Evolutionary conservation across 139 green algal genomes (phyloP).

Genomic region (Asterochloris sp.): DNA sequence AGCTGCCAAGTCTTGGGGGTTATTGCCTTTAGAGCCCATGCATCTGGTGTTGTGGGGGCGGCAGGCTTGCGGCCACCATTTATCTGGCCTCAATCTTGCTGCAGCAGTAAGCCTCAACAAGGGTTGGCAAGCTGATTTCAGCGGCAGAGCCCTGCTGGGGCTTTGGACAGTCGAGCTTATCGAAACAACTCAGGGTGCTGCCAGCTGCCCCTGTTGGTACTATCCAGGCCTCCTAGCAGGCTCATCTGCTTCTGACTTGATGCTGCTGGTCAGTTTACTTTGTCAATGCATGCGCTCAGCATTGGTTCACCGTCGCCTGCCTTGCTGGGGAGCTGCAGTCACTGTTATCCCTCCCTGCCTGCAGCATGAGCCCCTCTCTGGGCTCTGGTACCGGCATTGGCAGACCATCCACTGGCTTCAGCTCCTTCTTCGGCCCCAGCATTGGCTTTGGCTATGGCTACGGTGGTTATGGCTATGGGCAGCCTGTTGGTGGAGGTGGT

Average conservation of each 20-base stretch:
- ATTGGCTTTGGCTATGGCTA: constrained; percentile 24
- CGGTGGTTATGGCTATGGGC: neutral
- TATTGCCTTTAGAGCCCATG: too few species aligned
- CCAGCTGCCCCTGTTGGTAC: too few species aligned
- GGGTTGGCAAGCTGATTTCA: too few species aligned
- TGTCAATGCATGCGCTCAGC: neutral
- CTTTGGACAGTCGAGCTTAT: too few species aligned
- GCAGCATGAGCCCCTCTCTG: neutral
- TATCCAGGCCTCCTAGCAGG: too few species aligned
- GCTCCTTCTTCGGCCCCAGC: constrained; percentile 13
- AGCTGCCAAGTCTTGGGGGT: too few species aligned
- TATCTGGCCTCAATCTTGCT: too few species aligned
- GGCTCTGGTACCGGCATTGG: neutral
- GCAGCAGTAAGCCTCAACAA: too few species aligned
- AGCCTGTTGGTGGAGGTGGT: constrained; percentile 30
- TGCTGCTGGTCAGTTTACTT: neutral
- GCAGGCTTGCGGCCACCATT: too few species aligned
- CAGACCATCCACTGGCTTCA: neutral
- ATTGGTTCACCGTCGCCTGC: neutral
- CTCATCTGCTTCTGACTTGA: neutral
- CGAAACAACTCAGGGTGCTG: too few species aligned
- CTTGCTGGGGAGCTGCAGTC: neutral
- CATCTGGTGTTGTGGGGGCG: too few species aligned
- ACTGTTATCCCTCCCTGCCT: neutral
- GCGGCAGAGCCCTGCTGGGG: too few species aligned